phyloP scores from a whole-genome alignment of 495 filamentous ascomycete species.

The Cercophora samala region DNA sequence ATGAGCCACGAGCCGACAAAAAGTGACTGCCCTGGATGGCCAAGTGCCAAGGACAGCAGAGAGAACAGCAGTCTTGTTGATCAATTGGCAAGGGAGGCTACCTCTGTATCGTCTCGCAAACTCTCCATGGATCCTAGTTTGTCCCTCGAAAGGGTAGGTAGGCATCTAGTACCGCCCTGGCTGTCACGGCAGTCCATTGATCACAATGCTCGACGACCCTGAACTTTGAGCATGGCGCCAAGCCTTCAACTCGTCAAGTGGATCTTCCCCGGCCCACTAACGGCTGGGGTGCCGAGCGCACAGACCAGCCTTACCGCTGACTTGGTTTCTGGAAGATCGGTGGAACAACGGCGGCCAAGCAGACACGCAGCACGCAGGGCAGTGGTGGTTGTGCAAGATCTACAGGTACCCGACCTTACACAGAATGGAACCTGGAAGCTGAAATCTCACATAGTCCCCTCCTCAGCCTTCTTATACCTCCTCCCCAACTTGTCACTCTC shows the following conservation, averaged over 20 bases:
- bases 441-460: not conserved
- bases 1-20: not conserved
- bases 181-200: no score
- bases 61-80: no score
- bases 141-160: no score
- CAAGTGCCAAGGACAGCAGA: no score
- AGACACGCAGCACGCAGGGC: not conserved
- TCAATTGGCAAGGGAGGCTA: no score
- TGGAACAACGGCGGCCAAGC: not conserved
- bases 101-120: no score
- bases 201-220: not conserved
- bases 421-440: no score
- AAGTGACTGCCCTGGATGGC: not conserved
- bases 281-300: not conserved
- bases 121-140: no score
- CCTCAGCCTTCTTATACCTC: conserved; percentile 6
- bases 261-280: not conserved
- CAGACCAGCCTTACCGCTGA: not conserved
- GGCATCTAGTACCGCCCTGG: no score
- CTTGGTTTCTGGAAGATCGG: not conserved
- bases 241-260: not conserved
- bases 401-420: no score
- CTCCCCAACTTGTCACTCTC: conserved; percentile 26
- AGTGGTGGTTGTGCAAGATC: not conserved
- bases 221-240: not conserved